These are phyloP conservation scores for Ceratocystis ficicola DNA, from an alignment of 2,329 filamentous ascomycete species.

Conservation along the genomic window DNA sequence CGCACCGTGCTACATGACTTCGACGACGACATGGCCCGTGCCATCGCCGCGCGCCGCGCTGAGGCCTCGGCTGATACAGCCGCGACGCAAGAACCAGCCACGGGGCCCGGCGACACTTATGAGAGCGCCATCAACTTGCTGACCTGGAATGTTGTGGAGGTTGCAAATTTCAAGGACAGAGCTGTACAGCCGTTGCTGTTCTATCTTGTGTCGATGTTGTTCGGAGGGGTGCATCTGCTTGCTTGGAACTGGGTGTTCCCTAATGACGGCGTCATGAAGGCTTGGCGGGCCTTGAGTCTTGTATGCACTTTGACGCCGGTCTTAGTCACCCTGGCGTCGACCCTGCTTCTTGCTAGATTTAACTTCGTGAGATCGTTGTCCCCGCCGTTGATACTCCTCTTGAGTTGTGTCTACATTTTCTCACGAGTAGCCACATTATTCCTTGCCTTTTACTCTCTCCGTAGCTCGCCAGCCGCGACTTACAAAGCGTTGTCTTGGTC, in stretches of 20 bases:
- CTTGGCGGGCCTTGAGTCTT: background rate
- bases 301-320: background rate
- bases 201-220: background rate
- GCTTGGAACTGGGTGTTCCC: slow-evolving; percentile 8
- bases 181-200: background rate
- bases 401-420: background rate
- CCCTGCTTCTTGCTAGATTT: background rate
- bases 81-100: background rate
- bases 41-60: background rate
- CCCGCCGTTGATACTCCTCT: background rate
- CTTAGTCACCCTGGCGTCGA: background rate
- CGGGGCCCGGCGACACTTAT: background rate
- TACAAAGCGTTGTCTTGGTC: slow-evolving; percentile 10
- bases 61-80: background rate
- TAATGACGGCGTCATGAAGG: background rate
- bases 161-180: background rate
- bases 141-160: background rate
- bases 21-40: background rate
- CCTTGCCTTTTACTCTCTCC: slow-evolving; percentile 10
- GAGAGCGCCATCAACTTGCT: background rate
- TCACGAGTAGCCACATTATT: slow-evolving; percentile 1
- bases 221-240: slow-evolving; percentile 5
- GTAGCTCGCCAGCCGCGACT: background rate
- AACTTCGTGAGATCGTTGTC: background rate
- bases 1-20: slow-evolving; percentile 12